Conservation (phyloP, 495 filamentous ascomycete species). For the Xylaria cubensis region DNA sequence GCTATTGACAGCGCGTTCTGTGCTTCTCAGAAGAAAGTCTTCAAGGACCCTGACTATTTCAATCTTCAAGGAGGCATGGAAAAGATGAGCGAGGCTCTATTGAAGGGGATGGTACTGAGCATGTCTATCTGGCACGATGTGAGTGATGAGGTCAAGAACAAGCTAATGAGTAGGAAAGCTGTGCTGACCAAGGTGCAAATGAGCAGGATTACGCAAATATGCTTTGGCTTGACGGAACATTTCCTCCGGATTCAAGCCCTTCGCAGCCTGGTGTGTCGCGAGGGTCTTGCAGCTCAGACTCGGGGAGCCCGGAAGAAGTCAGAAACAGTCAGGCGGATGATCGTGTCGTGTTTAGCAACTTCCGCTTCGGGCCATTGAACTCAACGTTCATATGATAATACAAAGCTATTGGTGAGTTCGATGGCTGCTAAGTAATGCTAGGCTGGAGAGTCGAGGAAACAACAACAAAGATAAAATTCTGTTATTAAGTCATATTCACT, state of each 20-base stretch:
- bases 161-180: neutral
- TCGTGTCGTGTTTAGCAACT: neutral
- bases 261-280: neutral
- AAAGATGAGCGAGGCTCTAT: neutral
- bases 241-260: neutral
- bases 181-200: neutral
- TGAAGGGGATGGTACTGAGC: neutral
- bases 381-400: neutral
- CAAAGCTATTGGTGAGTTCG: neutral
- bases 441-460: too few species aligned
- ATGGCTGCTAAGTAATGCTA: neutral
- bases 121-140: conserved; percentile 6
- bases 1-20: neutral
- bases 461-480: too few species aligned
- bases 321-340: neutral
- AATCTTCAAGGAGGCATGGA: neutral
- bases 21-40: neutral
- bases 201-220: neutral
- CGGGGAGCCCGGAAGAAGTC: neutral
- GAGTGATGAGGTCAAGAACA: neutral
- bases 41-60: neutral
- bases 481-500: too few species aligned
- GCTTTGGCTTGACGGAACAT: neutral
- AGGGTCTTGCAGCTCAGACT: neutral
- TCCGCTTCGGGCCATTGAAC: neutral